Base-by-base conservation (phyloP, 192 early-diverging fungal genomes). In the Funneliformis mosseae region DNA sequence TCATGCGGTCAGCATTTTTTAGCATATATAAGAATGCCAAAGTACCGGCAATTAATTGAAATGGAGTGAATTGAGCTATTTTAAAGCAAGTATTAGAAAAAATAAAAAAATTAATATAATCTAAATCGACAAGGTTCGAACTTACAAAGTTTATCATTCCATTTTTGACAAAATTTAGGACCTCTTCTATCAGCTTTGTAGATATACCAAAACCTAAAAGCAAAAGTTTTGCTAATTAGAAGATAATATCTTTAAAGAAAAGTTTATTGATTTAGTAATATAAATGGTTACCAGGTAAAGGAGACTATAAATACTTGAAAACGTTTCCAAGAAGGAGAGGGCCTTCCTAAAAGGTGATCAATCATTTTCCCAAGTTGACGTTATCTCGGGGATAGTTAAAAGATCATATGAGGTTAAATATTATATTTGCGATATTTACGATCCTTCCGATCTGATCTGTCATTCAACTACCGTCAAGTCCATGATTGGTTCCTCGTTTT, bases 331-430 rank as follows among this genome's bases (percentile, higher is more conserved):
- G 92, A 94, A 11, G 95, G 88, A 27, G 96, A 97, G 21, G 97
- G 97, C 73, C 92, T 94, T 8, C 97, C 97, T 27, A 95, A 86
- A 11, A 96, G 87, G 83, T 99, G 96, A 81, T 97, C 97, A 41
- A 99, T 85, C 96, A 99, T 98, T 38, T 33, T 79, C 3, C 33
- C 33, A 2, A 33, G 0, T 33, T 33, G 33, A 33, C 33, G 33
- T 33, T 33, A 33, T 2, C 33, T 33, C 33, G 1, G 33, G 33
- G 33, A 33, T 33, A 33, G 3, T 33, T 33, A 33, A n/a, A 33
- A 33, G 33, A 33, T 33, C 33, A 3, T 33, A 33, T 33, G 33
- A 33, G 33, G 3, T 3, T 33, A 33, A 33, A 33, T 0, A 33
- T 33, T 33, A 33, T 33, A 33, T 33, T 33, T 33, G 33, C 33